Evolutionary conservation across 2,329 filamentous ascomycete genomes (phyloP), one percentile per base, ranked within the genome.

Genomic region (Exserohilum turcica): DNA sequence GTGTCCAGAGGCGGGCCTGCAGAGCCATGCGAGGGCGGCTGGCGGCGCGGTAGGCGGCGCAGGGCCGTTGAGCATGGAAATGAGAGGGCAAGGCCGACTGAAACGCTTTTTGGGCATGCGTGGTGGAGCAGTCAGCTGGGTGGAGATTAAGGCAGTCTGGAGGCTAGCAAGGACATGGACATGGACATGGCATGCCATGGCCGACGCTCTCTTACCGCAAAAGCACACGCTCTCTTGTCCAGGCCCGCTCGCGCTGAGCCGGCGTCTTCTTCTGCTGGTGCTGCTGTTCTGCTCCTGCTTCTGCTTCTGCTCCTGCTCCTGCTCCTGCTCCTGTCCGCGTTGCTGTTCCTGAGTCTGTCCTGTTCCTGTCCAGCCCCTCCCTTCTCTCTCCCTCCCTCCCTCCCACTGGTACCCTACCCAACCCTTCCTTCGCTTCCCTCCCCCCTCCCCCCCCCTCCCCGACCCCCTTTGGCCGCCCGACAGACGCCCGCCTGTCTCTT

Each of bases 51-150:
- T 19, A 27, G 48, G 42, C 47, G 43, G 43, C 32, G 43, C 43
- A 47, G 37, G 54, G 38, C 19, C 39, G 52, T 42, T 19, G 37
- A 38, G 47, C 32, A 37, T 48, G 42, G 46, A 47, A 49, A 50
- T 53, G 46, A 49, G 44, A 49, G 42, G 21, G 54, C 51, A 53
- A 54, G 50, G 52, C 37, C 19, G 48, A 32, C 16, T 50, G 48
- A 53, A 59, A 54, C 46, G 24, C 39, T 48, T 28, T 35, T 48
- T 48, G 47, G 51, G 47, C 54, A 18, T 36, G 31, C 44, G 19
- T 37, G 33, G 51, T 49, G 38, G 47, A 43, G 45, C 13, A 16
- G 29, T 15, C 29, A 27, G 31, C 21, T 21, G 18, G 32, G 49
- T 48, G 49, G 43, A 52, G 49, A 47, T 42, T 42, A 32, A 40